These are phyloP conservation scores for Trapa incisa DNA, from an alignment of 345 rosid genomes.

Conservation along the genomic window DNA sequence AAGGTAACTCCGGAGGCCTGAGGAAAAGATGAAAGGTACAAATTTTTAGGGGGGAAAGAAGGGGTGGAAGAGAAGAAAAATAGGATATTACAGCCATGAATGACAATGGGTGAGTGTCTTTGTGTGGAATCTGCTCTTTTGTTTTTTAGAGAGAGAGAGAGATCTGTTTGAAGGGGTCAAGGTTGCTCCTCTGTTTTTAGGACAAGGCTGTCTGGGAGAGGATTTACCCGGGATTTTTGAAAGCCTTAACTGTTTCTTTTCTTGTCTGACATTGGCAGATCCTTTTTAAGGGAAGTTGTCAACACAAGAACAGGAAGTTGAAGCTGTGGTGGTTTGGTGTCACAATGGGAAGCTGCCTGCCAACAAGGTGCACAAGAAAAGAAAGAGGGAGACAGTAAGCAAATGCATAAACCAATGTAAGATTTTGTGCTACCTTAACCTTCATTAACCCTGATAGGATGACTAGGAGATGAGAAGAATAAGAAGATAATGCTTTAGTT, in stretches of 20 bases:
- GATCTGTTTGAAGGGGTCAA: not conserved
- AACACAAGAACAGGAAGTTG: no score
- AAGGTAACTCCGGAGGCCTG: not conserved
- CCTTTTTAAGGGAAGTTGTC: not conserved
- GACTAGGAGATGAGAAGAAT: no score
- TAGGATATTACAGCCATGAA: slow-evolving; percentile 5
- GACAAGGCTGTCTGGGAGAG: not conserved
- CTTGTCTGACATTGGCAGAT: not conserved
- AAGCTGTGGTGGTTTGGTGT: not conserved
- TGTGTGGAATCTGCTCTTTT: not conserved
- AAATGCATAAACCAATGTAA: no score
- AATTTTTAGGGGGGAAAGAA: not conserved
- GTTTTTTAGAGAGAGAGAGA: not conserved
- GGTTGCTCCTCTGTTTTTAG: slow-evolving; percentile 2
- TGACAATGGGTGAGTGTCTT: not conserved
- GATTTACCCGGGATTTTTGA: slow-evolving; percentile 5
- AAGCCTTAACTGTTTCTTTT: not conserved
- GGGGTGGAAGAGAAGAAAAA: not conserved
- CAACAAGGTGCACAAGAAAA: no score
- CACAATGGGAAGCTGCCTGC: no score
- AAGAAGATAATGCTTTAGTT: no score
- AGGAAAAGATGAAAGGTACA: not conserved
- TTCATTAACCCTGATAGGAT: no score
- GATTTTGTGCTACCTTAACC: no score
- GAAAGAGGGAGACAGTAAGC: no score